Percentiles rank a stretch among this genome's conserved stretches.
Evolutionary conservation across 176 grass and related monocot genomes (phyloP).

Genomic region (Zea luxurians): DNA sequence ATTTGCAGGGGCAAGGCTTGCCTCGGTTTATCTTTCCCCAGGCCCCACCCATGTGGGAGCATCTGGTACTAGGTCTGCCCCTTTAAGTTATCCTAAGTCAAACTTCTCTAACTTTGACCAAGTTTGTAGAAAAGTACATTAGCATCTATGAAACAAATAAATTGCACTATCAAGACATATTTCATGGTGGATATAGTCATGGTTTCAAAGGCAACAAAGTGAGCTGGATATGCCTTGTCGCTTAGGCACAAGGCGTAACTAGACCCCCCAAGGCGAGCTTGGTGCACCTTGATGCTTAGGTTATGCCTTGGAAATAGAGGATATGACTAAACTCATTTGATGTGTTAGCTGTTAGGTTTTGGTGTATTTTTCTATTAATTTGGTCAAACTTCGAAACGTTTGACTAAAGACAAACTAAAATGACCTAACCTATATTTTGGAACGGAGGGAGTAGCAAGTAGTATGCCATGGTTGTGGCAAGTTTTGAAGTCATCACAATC

Average conservation of each 20-base stretch:
- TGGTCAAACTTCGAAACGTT: neutral
- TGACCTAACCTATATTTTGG: neutral
- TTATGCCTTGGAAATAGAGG: neutral
- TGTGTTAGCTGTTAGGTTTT: neutral
- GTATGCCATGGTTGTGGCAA: neutral
- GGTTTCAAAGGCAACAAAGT: neutral
- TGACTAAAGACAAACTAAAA: neutral
- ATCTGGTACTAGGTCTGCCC: too few species aligned
- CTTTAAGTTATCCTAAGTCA: neutral
- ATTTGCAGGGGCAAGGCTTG: too few species aligned
- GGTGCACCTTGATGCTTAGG: neutral
- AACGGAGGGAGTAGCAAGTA: neutral
- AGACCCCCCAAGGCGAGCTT: neutral
- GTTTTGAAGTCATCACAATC: neutral
- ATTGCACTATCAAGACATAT: neutral
- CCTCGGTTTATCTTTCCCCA: too few species aligned
- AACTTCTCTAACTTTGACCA: neutral
- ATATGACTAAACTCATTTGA: neutral
- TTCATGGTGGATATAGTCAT: conserved; percentile 1
- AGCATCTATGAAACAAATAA: neutral
- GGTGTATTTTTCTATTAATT: neutral
- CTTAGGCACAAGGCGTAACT: neutral
- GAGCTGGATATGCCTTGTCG: neutral
- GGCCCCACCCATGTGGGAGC: too few species aligned
- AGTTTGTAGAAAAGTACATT: neutral